Evolutionary conservation across 2,329 filamentous ascomycete genomes (phyloP).

Genomic region (Cercospora sojina): DNA sequence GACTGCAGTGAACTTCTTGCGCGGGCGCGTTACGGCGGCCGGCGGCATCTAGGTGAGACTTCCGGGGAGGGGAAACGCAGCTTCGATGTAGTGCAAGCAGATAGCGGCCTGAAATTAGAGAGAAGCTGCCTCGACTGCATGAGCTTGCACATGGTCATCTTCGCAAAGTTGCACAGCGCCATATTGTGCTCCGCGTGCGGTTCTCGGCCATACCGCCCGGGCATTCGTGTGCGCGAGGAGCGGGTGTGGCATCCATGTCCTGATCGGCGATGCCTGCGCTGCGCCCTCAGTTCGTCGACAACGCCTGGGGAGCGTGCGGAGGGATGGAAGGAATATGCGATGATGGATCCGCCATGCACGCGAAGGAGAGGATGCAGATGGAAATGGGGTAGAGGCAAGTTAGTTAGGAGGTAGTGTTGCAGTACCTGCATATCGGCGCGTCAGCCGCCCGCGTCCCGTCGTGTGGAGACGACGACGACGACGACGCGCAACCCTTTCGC

Average conservation of each 20-base stretch:
- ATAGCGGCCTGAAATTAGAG: background rate
- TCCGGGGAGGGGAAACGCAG: background rate
- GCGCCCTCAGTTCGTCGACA: background rate
- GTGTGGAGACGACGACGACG: constrained; percentile 9
- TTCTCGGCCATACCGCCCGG: background rate
- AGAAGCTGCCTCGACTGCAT: background rate
- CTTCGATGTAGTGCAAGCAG: background rate
- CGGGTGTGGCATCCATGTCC: background rate
- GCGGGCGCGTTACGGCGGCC: background rate
- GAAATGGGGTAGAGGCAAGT: background rate
- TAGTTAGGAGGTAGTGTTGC: background rate
- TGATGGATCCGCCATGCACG: background rate
- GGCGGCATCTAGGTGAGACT: background rate
- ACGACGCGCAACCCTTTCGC: constrained; percentile 5
- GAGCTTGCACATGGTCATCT: background rate
- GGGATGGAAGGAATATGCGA: background rate
- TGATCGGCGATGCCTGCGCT: background rate
- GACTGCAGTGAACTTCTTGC: constrained; percentile 3
- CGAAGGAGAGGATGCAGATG: background rate
- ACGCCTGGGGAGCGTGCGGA: background rate
- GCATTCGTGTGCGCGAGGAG: background rate
- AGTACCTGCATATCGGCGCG: constrained; percentile 4
- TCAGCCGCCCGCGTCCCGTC: background rate
- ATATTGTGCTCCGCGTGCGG: background rate
- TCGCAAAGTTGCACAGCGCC: background rate